A percentile compares a stretch with the other conserved stretches of the same genome.
phyloP scores from a whole-genome alignment of 2,329 filamentous ascomycete genomes.

The Penicillium sp. region DNA sequence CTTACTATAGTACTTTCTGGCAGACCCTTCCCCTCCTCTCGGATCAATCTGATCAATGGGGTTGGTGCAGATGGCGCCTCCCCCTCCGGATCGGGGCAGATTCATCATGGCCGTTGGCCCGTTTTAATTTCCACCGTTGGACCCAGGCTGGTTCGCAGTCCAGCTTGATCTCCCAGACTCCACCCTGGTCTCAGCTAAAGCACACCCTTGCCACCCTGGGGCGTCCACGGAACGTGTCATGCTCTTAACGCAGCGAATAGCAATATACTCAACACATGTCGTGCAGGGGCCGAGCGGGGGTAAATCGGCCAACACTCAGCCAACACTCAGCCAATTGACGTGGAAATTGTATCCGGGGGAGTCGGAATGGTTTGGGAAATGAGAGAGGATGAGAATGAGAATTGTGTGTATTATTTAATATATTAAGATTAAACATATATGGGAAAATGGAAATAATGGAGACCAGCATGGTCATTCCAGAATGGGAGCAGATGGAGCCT shows the following conservation, averaged over 20 bases:
- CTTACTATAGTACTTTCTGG: no score
- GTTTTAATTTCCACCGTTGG: conserved; percentile 24
- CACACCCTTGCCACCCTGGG: conserved; percentile 18
- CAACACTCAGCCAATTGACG: no score
- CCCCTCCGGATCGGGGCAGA: not conserved
- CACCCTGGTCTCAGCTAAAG: conserved; percentile 25
- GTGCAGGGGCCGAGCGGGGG: not conserved
- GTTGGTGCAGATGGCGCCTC: not conserved
- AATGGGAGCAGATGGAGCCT: not conserved
- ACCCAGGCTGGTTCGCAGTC: conserved; percentile 25
- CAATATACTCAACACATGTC: not conserved
- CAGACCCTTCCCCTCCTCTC: conserved; percentile 2
- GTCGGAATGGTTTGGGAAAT: not conserved
- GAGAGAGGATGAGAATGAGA: no score
- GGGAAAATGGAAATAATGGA: not conserved
- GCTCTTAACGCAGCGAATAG: conserved; percentile 4
- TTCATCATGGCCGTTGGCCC: conserved; percentile 11
- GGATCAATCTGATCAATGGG: not conserved
- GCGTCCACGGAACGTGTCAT: conserved; percentile 16
- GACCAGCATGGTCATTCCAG: not conserved
- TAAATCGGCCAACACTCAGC: no score
- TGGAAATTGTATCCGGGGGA: not conserved
- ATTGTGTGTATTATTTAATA: not conserved
- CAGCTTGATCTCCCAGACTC: conserved; percentile 22
- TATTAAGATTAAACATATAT: not conserved